Evolutionary conservation across 352 stramenopile genomes (phyloP).

Genomic region (Pythium folliculosum): DNA sequence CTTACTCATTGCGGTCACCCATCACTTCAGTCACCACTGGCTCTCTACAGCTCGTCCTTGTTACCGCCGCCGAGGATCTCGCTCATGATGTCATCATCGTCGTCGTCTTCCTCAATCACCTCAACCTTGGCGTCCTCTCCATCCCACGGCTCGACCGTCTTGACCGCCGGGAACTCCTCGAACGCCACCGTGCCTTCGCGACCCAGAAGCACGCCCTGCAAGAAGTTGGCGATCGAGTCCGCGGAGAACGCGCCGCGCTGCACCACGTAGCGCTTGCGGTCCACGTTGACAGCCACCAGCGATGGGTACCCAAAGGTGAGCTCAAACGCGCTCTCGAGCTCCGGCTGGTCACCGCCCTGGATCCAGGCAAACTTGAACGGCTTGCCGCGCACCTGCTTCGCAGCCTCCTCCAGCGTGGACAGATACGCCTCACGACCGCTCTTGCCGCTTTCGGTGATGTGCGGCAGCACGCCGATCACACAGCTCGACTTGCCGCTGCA

Average conservation of each 20-base stretch:
- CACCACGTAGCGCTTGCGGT: conserved; percentile 83
- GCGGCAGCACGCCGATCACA: conserved; percentile 86
- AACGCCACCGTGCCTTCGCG: conserved; percentile 66
- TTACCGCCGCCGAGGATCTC: conserved; percentile 69
- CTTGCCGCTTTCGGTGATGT: conserved; percentile 90
- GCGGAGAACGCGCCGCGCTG: conserved; percentile 74
- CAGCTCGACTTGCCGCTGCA: conserved; percentile 90
- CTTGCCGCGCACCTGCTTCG: conserved; percentile 88
- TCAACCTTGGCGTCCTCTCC: conserved; percentile 79
- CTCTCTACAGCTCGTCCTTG: conserved; percentile 81
- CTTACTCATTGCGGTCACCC: too few relatives aligned
- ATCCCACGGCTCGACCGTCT: conserved; percentile 76
- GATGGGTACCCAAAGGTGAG: conserved; percentile 92
- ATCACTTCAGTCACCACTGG: not conserved
- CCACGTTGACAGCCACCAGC: conserved; percentile 86
- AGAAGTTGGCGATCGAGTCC: conserved; percentile 69
- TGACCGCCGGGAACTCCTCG: conserved; percentile 58
- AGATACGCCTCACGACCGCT: conserved; percentile 83
- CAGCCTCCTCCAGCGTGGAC: conserved; percentile 71
- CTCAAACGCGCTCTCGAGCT: conserved; percentile 84
- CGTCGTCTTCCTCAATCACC: conserved; percentile 66
- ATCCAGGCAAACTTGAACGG: conserved; percentile 93
- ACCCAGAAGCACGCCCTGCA: conserved; percentile 73
- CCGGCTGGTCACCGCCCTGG: conserved; percentile 84
- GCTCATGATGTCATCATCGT: conserved; percentile 87